Evolutionary conservation across 495 filamentous ascomycete species (phyloP), one percentile per base, ranked within the genome.

Genomic region (Bacidia rubella): DNA sequence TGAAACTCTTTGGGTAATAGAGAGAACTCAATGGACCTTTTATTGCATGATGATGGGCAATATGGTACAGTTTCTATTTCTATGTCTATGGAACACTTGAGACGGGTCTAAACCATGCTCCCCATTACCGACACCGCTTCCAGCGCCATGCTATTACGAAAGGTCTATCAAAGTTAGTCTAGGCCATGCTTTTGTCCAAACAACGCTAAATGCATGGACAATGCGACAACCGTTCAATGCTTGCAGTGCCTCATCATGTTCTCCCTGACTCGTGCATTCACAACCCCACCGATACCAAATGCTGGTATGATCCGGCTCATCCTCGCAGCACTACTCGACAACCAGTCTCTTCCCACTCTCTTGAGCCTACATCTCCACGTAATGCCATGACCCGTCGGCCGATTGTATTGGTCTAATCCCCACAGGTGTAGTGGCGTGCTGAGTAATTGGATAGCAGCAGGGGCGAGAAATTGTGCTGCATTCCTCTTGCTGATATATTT

Each of bases 221-320:
- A 5, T 15, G 21, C 48, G 23, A 25, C 43, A 1, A 24, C 10
- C 22, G 11, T 11, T 53, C 49, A 55, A 42, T 58, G 63, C 63
- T 79, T 73, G 49, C 81, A 42, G 46, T 52, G 62, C 57, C 63
- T 68, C 73, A 86, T 78, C 64, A 80, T 57, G 42, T 58, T 63
- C 63, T 69, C 72, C 60, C 90, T 76, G 47, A 95, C 71, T 56
- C 80, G 74, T 47, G 75, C 72, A 73, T 96, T 97, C 2, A 89
- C 83, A 43, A 95, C 89, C 2, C 90, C 90, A 1, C 90, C 90
- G 42, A 95, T 70, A 24, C 90, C 90, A 75, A 95, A 96, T 17
- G 90, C 90, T 46, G 92, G 90, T 23, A 97, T 76, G 59, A 96
- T 95, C 68, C 92, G 80, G 39, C 83, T 85, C 71, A 96, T 86